Evolutionary conservation across 2,329 filamentous ascomycete species (phyloP), one percentile per base, ranked within the genome.

Genomic region (Alternaria triticina): DNA sequence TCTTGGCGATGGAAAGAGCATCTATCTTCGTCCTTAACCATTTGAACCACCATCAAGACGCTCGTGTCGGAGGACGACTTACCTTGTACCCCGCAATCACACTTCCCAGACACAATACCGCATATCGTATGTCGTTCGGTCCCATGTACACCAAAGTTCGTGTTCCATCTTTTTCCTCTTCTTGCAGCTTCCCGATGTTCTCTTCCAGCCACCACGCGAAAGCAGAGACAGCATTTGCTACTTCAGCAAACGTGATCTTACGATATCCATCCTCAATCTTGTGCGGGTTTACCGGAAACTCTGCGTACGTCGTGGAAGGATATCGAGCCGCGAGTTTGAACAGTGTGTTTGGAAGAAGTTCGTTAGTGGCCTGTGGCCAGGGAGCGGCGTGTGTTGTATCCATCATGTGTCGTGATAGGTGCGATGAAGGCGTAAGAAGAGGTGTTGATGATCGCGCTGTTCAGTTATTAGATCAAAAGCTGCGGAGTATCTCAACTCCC

Each of bases 51-150:
- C 8, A 15, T 22, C 28, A 17, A 7, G 17, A 7, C 15, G 20
- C 17, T 5, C 13, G 36, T 11, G n/a, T 22, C 11, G 23, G 36
- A 43, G 17, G 10, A 25, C 22, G 12, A 52, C 64, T 9, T 64
- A 74, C 73, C 58, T 73, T 75, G 40, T 82, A 81, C 4, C 83
- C 82, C 1, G 79, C 75, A 66, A 83, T 82, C 54, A 80, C 75
- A 27, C 64, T 65, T n/a, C 80, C 81, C 22, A 67, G n/a, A n/a
- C 82, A 70, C 2, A 80, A 57, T 4, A 81, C 30, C 23, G 82
- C 75, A 20, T 65, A 74, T 57, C 82, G 80, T 9, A 78, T 68
- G 22, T 80, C 61, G 54, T 83, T 82, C 73, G 68, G 64, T 4
- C 71, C 71, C 28, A 71, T 64, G 45, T 74, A 74, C 20, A 72